Evolutionary conservation across 441 rosid genomes (phyloP).

Genomic region (Pelargonium cotyledonis): DNA sequence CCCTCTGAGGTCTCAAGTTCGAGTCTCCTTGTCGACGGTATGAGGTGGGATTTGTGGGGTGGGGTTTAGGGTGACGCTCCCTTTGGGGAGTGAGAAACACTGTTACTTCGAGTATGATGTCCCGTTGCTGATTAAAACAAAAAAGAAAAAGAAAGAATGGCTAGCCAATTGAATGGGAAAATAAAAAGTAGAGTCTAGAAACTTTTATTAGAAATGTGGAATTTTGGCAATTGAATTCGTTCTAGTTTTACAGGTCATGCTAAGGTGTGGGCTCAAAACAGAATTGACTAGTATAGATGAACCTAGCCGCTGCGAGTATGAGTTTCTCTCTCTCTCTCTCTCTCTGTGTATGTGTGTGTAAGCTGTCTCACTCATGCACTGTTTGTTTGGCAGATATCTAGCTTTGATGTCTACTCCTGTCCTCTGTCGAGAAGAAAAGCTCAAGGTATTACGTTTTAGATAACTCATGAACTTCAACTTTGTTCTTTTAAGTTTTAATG

Average conservation of each 20-base stretch:
- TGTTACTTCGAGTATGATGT: too few relatives aligned
- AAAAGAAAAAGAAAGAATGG: too few relatives aligned
- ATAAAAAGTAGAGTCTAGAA: too few relatives aligned
- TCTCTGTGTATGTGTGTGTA: background rate
- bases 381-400: constrained; percentile 47
- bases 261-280: constrained; percentile 71
- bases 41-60: too few relatives aligned
- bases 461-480: background rate
- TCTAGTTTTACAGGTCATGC: constrained; percentile 45
- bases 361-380: constrained; percentile 12
- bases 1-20: too few relatives aligned
- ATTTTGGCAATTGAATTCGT: background rate
- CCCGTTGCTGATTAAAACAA: too few relatives aligned
- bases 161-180: too few relatives aligned
- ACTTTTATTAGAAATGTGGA: too few relatives aligned
- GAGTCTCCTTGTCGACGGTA: too few relatives aligned
- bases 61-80: too few relatives aligned
- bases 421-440: constrained; percentile 65
- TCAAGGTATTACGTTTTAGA: constrained; percentile 39
- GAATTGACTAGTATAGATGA: constrained; percentile 82
- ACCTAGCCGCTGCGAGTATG: constrained; percentile 99
- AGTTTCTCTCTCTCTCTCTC: constrained; percentile 9
- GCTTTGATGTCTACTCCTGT: constrained; percentile 76
- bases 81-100: too few relatives aligned
- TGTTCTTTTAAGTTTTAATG: background rate